Evolutionary conservation across 306 rosid species (phyloP), one percentile per base, ranked within the genome.

Genomic region (Mucuna pruriens): DNA sequence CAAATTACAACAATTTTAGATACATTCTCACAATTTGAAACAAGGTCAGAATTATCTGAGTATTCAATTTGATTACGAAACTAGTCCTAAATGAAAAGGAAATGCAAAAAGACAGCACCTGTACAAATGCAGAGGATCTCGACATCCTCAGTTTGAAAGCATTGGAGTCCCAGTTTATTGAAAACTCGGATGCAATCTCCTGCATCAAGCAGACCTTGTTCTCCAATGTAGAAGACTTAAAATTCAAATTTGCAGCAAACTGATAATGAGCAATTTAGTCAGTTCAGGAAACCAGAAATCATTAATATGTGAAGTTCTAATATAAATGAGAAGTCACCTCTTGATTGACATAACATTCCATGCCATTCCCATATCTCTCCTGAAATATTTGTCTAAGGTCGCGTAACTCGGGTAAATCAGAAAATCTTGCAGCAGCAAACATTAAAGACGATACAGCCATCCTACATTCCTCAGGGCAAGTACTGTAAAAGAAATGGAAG

Each of bases 381-480:
- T 90, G 94, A 92, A 93, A 91, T 65, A 85, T 85, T 86, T 93
- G 90, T 81, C 99, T 87, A 23, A 93, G 96, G 38, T 92, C 97
- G 36, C 98, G 99, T 82, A 93, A 85, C 84, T 96, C 99, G 6
- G 99, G 99, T 83, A 96, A 84, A 85, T 96, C 98, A 29, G 98
- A 96, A 87, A 93, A 96, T 81, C 98, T 86, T 70, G 99, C 98
- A 38, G 99, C 98, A 48, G 97, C 97, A 84, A 86, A 75, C 99
- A 93, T 92, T 61, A 93, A 85, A 74, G 97, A 92, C 34, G 99
- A 84, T 74, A 94, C 91, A 74, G 97, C 94, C 67, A 88, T 94
- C 77, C 89, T 83, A 65, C 98, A 93, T 76, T 96, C 97, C 89
- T 96, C 97, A 3, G 98, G 98, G 86, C 98, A 96, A 84, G 88